A percentile compares a stretch with the other conserved stretches of the same genome.
Conservation (phyloP, 805 yeast genomes). For the Hanseniaspora vineae region DNA sequence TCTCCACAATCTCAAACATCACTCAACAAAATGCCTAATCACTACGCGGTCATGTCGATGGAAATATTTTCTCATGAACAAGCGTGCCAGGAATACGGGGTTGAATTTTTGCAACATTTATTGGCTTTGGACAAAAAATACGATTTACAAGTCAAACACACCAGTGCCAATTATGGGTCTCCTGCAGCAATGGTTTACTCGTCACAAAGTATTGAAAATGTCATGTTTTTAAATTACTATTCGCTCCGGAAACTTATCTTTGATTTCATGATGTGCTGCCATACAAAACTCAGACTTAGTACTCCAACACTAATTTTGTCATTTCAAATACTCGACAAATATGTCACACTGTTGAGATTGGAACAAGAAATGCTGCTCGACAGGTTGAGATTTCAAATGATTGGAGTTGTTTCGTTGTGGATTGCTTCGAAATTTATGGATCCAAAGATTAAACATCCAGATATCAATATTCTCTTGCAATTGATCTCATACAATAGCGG, state of each 20-base stretch:
- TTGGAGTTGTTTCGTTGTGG: constrained; percentile 84
- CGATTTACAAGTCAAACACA: too few relatives aligned
- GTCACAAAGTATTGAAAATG: not conserved
- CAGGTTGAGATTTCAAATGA: constrained; percentile 36
- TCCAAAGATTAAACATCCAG: constrained; percentile 49
- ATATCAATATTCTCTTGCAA: constrained; percentile 36
- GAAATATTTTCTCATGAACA: constrained; percentile 5
- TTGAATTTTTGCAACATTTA: constrained; percentile 2
- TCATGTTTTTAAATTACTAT: constrained; percentile 9
- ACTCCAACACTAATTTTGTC: constrained; percentile 56
- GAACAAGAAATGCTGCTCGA: constrained; percentile 2
- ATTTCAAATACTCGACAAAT: constrained; percentile 68
- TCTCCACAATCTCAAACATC: not conserved
- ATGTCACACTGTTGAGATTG: constrained; percentile 30
- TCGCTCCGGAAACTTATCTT: constrained; percentile 64
- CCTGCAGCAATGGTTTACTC: not conserved
- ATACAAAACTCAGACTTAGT: constrained; percentile 47
- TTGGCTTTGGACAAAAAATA: not conserved
- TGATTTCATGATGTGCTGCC: constrained; percentile 68
- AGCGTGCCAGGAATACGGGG: constrained; percentile 5
- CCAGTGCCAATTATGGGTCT: too few relatives aligned
- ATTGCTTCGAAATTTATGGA: constrained; percentile 71
- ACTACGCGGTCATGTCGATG: constrained; percentile 1
- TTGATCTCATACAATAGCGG: constrained; percentile 9
- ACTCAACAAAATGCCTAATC: not conserved